phyloP scores from a whole-genome alignment of 2,329 filamentous ascomycete species.

The Colletotrichum liaoningense region DNA sequence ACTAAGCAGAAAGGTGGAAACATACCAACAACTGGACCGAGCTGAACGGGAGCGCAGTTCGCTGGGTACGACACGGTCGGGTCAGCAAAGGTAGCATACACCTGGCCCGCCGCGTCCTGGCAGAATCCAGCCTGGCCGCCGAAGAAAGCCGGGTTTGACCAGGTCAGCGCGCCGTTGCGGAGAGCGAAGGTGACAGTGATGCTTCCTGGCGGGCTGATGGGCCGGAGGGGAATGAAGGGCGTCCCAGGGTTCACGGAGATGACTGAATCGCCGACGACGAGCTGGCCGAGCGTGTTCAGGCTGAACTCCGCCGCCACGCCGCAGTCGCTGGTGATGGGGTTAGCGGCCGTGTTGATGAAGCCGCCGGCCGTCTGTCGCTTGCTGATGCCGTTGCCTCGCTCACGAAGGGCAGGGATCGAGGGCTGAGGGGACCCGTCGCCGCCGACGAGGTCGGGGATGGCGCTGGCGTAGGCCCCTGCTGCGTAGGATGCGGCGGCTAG shows the following conservation, averaged over 20 bases:
- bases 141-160: conserved; percentile 26
- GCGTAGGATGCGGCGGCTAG: conserved; percentile 5
- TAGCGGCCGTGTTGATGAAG: conserved; percentile 1
- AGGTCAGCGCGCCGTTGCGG: conserved; percentile 19
- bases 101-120: conserved; percentile 11
- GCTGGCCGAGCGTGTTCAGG: conserved; percentile 20
- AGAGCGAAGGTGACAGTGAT: conserved; percentile 22
- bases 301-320: background rate
- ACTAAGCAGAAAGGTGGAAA: background rate
- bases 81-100: conserved; percentile 28
- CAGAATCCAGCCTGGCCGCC: conserved; percentile 31
- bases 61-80: conserved; percentile 24
- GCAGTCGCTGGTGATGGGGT: background rate
- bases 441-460: background rate
- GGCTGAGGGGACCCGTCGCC: conserved; percentile 4
- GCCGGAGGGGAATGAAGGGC: conserved; percentile 22
- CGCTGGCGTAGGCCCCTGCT: background rate
- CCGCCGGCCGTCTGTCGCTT: conserved; percentile 14
- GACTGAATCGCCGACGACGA: conserved; percentile 1
- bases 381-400: background rate
- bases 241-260: conserved; percentile 22
- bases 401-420: conserved; percentile 1
- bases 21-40: conserved; percentile 23
- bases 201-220: conserved; percentile 5
- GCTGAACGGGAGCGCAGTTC: conserved; percentile 1